Evolutionary conservation across 2,329 filamentous ascomycete genomes (phyloP).

Genomic region (Penicillium sp.): DNA sequence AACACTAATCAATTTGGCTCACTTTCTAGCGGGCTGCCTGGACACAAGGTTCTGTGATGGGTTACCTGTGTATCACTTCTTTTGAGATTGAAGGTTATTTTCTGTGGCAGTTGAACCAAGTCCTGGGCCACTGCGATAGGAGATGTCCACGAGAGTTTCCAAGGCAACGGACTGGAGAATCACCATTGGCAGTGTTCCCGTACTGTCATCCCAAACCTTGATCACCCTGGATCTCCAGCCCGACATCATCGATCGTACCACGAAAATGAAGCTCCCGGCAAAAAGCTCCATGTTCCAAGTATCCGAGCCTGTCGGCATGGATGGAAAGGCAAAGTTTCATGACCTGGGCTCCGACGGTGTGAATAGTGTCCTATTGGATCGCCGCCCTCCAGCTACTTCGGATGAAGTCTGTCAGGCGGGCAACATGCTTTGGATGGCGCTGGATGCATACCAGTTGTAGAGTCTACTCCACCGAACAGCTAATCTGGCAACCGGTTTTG

Average conservation of each 20-base stretch:
- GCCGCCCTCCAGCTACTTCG: background rate
- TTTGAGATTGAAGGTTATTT: slow-evolving; percentile 21
- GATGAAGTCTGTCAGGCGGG: slow-evolving; percentile 9
- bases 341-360: slow-evolving; percentile 5
- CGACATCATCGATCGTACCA: slow-evolving; percentile 12
- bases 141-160: slow-evolving; percentile 3
- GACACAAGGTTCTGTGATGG: slow-evolving; percentile 23
- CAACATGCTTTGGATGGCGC: slow-evolving; percentile 16
- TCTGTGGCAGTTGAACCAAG: slow-evolving; percentile 10
- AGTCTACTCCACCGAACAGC: background rate
- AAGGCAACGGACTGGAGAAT: background rate
- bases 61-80: slow-evolving; percentile 21
- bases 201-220: slow-evolving; percentile 15
- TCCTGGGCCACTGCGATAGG: slow-evolving; percentile 7
- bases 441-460: slow-evolving; percentile 11
- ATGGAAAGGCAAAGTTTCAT: slow-evolving; percentile 4
- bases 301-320: slow-evolving; percentile 6
- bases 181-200: slow-evolving; percentile 9
- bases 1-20: slow-evolving; percentile 4
- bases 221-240: slow-evolving; percentile 14
- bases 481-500: background rate
- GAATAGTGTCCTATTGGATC: slow-evolving; percentile 3
- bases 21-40: slow-evolving; percentile 4
- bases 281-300: slow-evolving; percentile 1
- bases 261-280: slow-evolving; percentile 7